These are phyloP conservation scores for Suzukiozyma palmioleophila DNA, from an alignment of 1,139 yeast species.

Conservation along the genomic window DNA sequence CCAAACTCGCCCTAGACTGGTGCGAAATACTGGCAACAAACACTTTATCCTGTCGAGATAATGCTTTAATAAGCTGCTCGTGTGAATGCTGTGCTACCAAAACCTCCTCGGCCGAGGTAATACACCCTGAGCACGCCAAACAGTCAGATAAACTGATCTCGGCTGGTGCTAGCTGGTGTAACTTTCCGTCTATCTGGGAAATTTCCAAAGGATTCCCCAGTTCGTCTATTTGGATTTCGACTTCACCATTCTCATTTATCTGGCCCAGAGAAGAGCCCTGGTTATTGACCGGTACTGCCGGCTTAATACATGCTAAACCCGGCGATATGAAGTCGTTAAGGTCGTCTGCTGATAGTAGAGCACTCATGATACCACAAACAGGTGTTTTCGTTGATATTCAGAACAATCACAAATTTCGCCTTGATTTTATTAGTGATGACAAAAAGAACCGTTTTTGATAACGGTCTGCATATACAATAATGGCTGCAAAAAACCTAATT, in stretches of 20 bases:
- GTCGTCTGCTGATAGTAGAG: constrained; percentile 82
- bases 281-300: constrained; percentile 10
- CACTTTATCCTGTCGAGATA: constrained; percentile 29
- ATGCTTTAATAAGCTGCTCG: constrained; percentile 62
- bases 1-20: constrained; percentile 79
- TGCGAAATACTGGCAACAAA: constrained; percentile 83
- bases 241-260: constrained; percentile 27
- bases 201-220: constrained; percentile 71
- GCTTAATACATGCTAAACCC: constrained; percentile 92
- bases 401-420: no score
- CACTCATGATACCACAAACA: constrained; percentile 54
- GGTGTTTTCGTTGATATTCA: no score
- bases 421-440: neutral
- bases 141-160: constrained; percentile 90
- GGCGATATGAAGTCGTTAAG: constrained; percentile 93
- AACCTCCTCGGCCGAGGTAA: constrained; percentile 93
- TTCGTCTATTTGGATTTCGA: constrained; percentile 63
- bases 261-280: constrained; percentile 9
- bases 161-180: constrained; percentile 62
- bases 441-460: neutral
- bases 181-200: constrained; percentile 51
- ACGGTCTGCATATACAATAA: neutral
- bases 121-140: constrained; percentile 95
- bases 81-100: constrained; percentile 89
- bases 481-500: constrained; percentile 3